Base-by-base conservation (phyloP, 805 yeast genomes). In the Barnettozyma salicaria region DNA sequence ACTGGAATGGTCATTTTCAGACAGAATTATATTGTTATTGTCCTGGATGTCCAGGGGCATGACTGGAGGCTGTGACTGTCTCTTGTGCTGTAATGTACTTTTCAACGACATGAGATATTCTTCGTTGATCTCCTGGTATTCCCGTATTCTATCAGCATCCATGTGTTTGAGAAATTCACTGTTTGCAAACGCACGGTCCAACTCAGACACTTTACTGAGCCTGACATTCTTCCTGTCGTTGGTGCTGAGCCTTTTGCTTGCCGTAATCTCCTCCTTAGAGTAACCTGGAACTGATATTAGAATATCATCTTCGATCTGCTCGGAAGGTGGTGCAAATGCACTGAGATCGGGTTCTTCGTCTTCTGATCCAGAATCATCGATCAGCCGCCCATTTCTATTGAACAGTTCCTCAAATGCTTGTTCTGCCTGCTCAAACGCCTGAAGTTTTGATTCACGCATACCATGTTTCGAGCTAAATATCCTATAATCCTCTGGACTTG, bases 301-400 rank as follows among this genome's bases (percentile, higher is more conserved):
- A 6, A 54, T 54, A 26, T 53, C 55, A 33, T 54, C 54, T 18
- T 45, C 43, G 8, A 33, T 17, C 5, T 39, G 27, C 16, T 43
- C 44, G 3, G 42, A 27, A 4, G 51, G 39, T 1, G 46, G 34
- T 1, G 47, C 55, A 21, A 50, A 41, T 3, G 48, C 41, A 8
- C 52, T 45, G 16, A 50, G 38, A 32, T 50, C 56, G 4, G 52
- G 53, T 19, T 48, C 56, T 6, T 51, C 55, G 20, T 51, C 56
- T 21, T 54, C 59, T 3, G 52, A 49, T 1, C 50, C 52, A 2
- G 55, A 53, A 27, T 53, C 57, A 27, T 52, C 52, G 20, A 34
- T 32, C 3, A 10, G 36, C n/a, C n/a, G n/a, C 2, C 45, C 40
- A 30, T 40, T 42, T 4, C 42, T 42, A 20, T 40, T 48, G 36